Base-by-base conservation (phyloP, 176 grass and related monocot genomes). In the Aegilops bicornis region DNA sequence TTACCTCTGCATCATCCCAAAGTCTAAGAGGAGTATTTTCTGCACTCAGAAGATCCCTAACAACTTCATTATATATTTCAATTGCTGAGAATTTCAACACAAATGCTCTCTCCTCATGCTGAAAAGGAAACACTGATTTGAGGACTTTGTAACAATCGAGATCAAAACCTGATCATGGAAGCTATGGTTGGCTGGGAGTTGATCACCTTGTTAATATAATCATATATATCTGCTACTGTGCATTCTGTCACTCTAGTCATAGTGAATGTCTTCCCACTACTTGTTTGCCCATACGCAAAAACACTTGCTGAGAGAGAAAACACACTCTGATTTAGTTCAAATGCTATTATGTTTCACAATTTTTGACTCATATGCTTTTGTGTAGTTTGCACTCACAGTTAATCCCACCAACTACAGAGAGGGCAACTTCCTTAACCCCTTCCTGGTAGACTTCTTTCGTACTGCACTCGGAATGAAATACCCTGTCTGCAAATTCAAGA, bases 221-320 rank as follows among this genome's bases (percentile, higher is more conserved):
- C 94, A 74, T 99, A 99, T 91, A 99, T 96, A 74, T 99, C 97
- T 69, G 91, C 94, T 56, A 96, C 93, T 69, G 94, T 91, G 84
- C 90, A 89, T 73, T 99, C 97, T 81, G 94, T 99, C 73, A 99
- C 93, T 73, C 94, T 94, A 66, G 89, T 94, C 97, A 99, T 99
- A 30, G 97, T 99, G 75, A 93, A 96, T 64, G 97, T 99, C 81
- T 99, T 99, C 59, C 97, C 97, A 79, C 97, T 99, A 82, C 94
- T 94, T 77, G 97, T 99, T 91, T 99, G 97, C 30, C 97, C 97
- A 29, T 99, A 99, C 16, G 97, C 97, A 88, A 99, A 99, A 88
- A 99, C 90, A 84, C 92, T 96, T 77, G 97, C 97, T 99, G 85
- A n/a, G 35, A 70, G 62, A 83, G 82, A 76, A 64, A 69, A 81